These are phyloP conservation scores for Ogataea trehaloabstinens DNA, from an alignment of 805 yeast genomes.

Conservation along the genomic window DNA sequence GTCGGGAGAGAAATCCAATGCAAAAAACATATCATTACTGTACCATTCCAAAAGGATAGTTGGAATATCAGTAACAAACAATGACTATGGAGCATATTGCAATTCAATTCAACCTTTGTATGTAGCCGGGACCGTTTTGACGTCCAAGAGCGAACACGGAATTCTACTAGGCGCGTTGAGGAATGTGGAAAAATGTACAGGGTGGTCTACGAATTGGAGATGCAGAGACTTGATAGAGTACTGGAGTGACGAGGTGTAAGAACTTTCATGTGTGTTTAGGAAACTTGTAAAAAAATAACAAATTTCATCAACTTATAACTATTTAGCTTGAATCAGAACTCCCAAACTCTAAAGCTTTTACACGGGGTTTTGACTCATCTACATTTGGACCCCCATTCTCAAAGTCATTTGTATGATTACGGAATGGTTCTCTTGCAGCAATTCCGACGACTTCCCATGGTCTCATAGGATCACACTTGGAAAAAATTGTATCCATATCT, in stretches of 20 bases:
- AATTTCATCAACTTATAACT: neutral
- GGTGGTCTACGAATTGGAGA: slow-evolving; percentile 28
- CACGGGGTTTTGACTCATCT: neutral
- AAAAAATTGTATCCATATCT: slow-evolving; percentile 39
- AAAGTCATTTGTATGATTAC: neutral
- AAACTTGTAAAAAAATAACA: neutral
- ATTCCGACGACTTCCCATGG: slow-evolving; percentile 44
- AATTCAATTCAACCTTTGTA: slow-evolving; percentile 28
- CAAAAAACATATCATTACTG: slow-evolving; percentile 25
- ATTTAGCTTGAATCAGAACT: neutral
- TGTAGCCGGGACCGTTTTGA: slow-evolving; percentile 25
- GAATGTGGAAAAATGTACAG: slow-evolving; percentile 26
- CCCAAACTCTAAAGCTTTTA: neutral
- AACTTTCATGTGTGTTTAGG: neutral
- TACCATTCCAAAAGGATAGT: slow-evolving; percentile 39
- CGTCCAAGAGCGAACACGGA: slow-evolving; percentile 23
- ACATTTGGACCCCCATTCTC: neutral
- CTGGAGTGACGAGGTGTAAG: slow-evolving; percentile 19
- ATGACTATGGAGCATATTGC: slow-evolving; percentile 26
- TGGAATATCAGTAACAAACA: slow-evolving; percentile 33
- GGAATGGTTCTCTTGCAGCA: slow-evolving; percentile 19
- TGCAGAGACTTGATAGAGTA: slow-evolving; percentile 25
- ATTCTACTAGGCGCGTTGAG: slow-evolving; percentile 22
- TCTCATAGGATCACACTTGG: slow-evolving; percentile 31
- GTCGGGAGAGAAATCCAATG: neutral